Evolutionary conservation across 176 grass and related monocot genomes (phyloP).

Genomic region (Thinopyrum elongatum): DNA sequence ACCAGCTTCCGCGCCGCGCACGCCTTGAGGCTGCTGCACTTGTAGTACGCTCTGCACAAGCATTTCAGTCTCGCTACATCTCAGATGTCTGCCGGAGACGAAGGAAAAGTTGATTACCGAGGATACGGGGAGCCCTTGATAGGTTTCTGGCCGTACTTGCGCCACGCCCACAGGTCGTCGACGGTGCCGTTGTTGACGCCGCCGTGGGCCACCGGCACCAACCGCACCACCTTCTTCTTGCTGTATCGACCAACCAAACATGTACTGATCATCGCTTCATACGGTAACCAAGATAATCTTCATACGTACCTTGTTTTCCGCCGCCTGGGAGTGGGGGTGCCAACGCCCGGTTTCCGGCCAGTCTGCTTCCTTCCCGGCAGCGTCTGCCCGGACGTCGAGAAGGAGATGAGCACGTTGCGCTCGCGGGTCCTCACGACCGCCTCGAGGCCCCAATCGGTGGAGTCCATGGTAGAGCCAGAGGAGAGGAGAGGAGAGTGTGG

Average conservation of each 20-base stretch:
- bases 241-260: neutral
- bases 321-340: neutral
- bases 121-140: constrained; percentile 97
- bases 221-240: constrained; percentile 72
- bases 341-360: constrained; percentile 27
- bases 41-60: constrained; percentile 72
- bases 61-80: neutral
- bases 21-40: constrained; percentile 83
- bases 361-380: constrained; percentile 2
- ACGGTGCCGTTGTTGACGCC: constrained; percentile 24
- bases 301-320: constrained; percentile 34
- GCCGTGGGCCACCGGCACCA: constrained; percentile 51
- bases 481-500: too few relatives aligned
- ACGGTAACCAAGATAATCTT: neutral
- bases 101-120: constrained; percentile 30
- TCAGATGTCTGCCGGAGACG: neutral
- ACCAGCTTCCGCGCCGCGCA: constrained; percentile 88
- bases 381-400: constrained; percentile 26
- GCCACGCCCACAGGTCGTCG: constrained; percentile 84
- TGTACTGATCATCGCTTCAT: neutral
- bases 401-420: constrained; percentile 22
- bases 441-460: constrained; percentile 72
- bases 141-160: constrained; percentile 99
- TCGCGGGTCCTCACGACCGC: constrained; percentile 58
- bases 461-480: constrained; percentile 44